A percentile compares a stretch with the other conserved stretches of the same genome.
These are phyloP conservation scores for Pleoardoris graminearum DNA, from an alignment of 2,329 filamentous ascomycete genomes.

Conservation along the genomic window DNA sequence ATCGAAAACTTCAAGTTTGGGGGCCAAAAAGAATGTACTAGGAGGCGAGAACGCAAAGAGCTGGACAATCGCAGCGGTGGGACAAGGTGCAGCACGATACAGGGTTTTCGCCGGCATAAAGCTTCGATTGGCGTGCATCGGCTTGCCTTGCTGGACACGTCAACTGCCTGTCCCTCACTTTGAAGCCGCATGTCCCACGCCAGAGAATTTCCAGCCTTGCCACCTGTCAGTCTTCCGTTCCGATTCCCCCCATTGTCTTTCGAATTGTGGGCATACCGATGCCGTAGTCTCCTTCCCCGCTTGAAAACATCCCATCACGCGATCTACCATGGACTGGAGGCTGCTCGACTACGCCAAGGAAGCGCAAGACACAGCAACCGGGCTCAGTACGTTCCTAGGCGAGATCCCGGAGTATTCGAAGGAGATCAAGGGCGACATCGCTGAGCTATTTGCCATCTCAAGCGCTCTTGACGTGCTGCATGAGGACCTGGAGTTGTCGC, in stretches of 20 bases:
- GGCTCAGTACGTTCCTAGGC: conserved; percentile 54
- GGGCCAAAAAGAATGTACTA: conserved; percentile 30
- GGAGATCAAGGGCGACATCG: conserved; percentile 58
- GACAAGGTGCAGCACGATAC: conserved; percentile 39
- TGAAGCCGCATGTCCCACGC: conserved; percentile 31
- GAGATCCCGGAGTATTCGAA: conserved; percentile 56
- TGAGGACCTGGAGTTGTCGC: conserved; percentile 46
- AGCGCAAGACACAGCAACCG: conserved; percentile 58
- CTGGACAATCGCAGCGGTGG: conserved; percentile 23
- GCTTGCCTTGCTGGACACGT: conserved; percentile 42
- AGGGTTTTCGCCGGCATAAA: conserved; percentile 36
- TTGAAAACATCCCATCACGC: conserved; percentile 29
- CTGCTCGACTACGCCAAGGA: conserved; percentile 49
- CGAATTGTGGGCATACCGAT: conserved; percentile 20
- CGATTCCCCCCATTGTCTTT: conserved; percentile 17
- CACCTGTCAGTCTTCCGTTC: conserved; percentile 20
- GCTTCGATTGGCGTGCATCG: conserved; percentile 30
- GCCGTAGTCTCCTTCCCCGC: conserved; percentile 19
- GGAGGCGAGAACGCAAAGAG: conserved; percentile 25
- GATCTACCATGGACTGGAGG: conserved; percentile 43
- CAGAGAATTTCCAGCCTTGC: conserved; percentile 35
- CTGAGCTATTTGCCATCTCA: conserved; percentile 59
- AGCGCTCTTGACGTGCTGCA: conserved; percentile 55
- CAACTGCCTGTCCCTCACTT: conserved; percentile 30
- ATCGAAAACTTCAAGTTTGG: conserved; percentile 23